Evolutionary conservation across 768 basidiomycete species (phyloP), one percentile per base, ranked within the genome.

Genomic region (Peribolospora kevripleyi): DNA sequence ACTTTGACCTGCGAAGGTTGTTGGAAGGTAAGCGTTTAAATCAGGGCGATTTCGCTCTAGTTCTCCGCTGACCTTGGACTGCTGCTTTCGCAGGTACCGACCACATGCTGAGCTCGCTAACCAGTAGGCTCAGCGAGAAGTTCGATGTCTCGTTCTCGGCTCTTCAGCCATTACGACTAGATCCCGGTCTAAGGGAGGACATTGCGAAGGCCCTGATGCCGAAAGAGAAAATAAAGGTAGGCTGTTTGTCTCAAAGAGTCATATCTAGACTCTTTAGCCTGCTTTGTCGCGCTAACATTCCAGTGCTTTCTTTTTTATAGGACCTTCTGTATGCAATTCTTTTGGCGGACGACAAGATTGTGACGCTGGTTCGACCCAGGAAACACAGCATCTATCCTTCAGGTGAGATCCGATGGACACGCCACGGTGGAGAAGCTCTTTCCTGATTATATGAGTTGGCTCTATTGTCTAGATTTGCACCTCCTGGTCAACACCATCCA

Each of bases 261-360:
- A 6, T 10, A 50, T 7, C 36, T 8, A 37, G 58, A 48, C 3
- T n/a, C 2, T 42, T 14, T 46, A 37, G 6, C 42, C 14, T 38
- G 37, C n/a, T 50, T 48, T 38, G 11, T 8, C 41, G 37, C 11
- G 5, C 37, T 4, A 10, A 13, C 11, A 50, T 40, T 54, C 52
- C 1, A 8, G 40, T 6, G 25, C 25, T 25, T 25, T 25, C 55
- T 62, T 46, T 59, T 7, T n/a, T 14, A 13, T 53, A 91, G 84
- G 86, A 93, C 63, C 76, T 91, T 48, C 74, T 98, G 2, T 98
- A 98, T 64, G 77, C 90, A 25, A 74, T 97, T 25, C 72, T 98
- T n/a, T 70, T 91, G 37, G 80, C 81, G 0, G 73, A 75, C 50
- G 80, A 77, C 37, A 77, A 76, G 38, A 80, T 91, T 0, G 74